phyloP scores from a whole-genome alignment of 331 rosid species.

The Rosa hybrid region DNA sequence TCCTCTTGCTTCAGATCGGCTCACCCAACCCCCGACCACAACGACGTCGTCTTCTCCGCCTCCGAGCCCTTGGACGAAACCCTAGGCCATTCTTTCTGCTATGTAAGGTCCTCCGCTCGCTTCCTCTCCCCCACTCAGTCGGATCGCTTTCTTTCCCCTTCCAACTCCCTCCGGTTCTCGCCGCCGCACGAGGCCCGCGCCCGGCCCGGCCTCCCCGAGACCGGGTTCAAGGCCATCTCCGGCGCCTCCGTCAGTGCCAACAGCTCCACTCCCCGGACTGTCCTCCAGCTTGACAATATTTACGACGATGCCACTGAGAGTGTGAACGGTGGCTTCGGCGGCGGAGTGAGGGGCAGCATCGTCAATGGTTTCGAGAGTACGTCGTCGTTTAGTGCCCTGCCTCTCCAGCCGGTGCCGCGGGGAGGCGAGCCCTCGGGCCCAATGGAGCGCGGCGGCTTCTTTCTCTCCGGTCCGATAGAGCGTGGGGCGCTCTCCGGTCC shows the following conservation, averaged over 20 bases:
- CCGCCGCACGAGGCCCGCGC: conserved; percentile 58
- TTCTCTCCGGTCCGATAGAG: conserved; percentile 90
- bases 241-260: conserved; percentile 97
- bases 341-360: conserved; percentile 42
- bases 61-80: conserved; percentile 83
- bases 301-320: conserved; percentile 57
- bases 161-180: conserved; percentile 82
- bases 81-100: conserved; percentile 97
- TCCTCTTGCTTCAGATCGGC: conserved; percentile 65
- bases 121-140: conserved; percentile 76
- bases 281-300: conserved; percentile 58
- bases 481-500: conserved; percentile 83
- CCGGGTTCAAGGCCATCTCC: conserved; percentile 78
- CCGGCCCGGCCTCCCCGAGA: conserved; percentile 58
- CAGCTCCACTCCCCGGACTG: conserved; percentile 76
- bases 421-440: conserved; percentile 65
- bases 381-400: conserved; percentile 69
- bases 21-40: conserved; percentile 30
- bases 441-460: conserved; percentile 70
- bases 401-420: conserved; percentile 75
- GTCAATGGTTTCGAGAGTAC: conserved; percentile 86
- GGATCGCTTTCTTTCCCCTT: conserved; percentile 87
- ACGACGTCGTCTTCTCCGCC: conserved; percentile 58
- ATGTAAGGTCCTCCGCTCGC: conserved; percentile 79
- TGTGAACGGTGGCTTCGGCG: conserved; percentile 32